Conservation (phyloP, 345 rosid species). For the Leavenworthia alabamica region DNA sequence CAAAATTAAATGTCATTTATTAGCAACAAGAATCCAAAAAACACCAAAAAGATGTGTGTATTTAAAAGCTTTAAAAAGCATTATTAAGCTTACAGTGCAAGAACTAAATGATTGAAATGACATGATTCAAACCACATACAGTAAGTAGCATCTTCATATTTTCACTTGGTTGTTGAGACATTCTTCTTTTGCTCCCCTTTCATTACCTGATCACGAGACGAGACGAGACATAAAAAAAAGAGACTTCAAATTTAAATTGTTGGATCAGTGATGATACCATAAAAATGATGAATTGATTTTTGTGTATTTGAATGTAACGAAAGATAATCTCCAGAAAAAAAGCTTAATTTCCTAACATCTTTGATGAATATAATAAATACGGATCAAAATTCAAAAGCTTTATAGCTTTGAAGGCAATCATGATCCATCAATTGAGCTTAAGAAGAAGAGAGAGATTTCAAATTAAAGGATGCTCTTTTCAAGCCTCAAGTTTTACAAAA, state of each 20-base stretch:
- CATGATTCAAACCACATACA: constrained; percentile 2
- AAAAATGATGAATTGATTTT: background rate
- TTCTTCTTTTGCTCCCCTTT: constrained; percentile 27
- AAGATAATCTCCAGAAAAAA: background rate
- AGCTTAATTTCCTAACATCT: background rate
- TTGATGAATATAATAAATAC: background rate
- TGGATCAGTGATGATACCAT: background rate
- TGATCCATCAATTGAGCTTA: background rate
- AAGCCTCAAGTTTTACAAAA: background rate
- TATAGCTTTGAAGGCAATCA: background rate
- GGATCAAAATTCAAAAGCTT: background rate
- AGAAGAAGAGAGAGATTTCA: background rate
- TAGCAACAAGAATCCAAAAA: too few relatives aligned
- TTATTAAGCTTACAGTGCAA: constrained; percentile 21
- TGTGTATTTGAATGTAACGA: background rate
- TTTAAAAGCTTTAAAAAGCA: constrained; percentile 19
- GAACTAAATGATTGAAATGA: constrained; percentile 14
- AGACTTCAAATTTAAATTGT: background rate
- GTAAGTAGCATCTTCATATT: too few relatives aligned
- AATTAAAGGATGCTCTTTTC: background rate
- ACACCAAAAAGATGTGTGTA: constrained; percentile 2
- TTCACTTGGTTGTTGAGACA: constrained; percentile 23
- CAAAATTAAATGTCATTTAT: too few relatives aligned
- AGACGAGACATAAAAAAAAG: background rate
- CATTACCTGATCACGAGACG: constrained; percentile 21